Evolutionary conservation across 441 rosid species (phyloP), one percentile per base, ranked within the genome.

Genomic region (Rhodomyrtus psidioides): DNA sequence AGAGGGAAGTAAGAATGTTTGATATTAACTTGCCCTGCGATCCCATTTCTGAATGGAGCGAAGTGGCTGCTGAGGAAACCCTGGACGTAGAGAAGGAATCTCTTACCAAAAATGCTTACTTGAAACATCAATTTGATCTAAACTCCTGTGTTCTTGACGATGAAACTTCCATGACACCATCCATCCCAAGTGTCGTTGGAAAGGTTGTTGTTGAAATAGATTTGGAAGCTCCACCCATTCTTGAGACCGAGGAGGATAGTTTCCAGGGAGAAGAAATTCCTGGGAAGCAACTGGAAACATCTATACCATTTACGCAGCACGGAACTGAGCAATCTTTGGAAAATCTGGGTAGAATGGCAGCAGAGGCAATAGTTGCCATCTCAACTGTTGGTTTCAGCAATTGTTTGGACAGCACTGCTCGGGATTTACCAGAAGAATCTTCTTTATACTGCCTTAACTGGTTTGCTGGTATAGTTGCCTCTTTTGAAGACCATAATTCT

Each of bases 391-490:
- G 83, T 88, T 84, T 30, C 79, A 86, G 58, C 84, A 82, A 79
- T 86, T 57, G 83, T 87, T 42, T 19, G 84, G 94, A 87, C 84
- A 87, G 60, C 39, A 42, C 62, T 70, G n/a, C 24, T 70, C 79
- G 6, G 79, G 65, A 59, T n/a, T 87, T 84, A 21, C 62, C 84
- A 30, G 88, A 82, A 83, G 84, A 81, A 83, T 85, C 84, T 49
- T 56, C 83, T 56, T 75, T 44, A 21, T 85, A 88, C 82, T 87
- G 85, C 16, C 95, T 95, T 9, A 65, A 88, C 81, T 92, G 96
- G 96, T 90, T 95, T 58, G 93, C 96, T 12, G 88, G 87, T 90
- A 88, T 94, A 74, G 91, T 90, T 82, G 90, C 91, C 88, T 90
- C 89, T 8, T 88, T 84, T 49, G 90, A 53, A 56, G 58, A 53